Base-by-base conservation (phyloP, 2,329 filamentous ascomycete genomes). In the Fusarium xyrophilum region DNA sequence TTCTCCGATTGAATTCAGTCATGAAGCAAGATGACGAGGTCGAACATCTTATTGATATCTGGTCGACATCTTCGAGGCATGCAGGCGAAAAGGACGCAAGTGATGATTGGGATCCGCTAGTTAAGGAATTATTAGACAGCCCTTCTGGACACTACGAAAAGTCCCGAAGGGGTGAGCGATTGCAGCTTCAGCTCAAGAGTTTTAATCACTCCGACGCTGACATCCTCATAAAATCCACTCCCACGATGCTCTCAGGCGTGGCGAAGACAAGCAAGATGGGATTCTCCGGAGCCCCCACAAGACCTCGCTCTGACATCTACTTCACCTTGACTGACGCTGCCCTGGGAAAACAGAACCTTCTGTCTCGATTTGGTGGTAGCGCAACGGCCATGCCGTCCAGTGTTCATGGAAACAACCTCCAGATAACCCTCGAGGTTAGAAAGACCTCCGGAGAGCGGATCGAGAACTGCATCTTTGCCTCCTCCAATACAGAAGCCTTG, bases 241-340 rank as follows among this genome's bases (percentile, higher is more conserved):
- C 96, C 1, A 98, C 95, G 0, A 81, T 96, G 17, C 87, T 99
- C 17, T 91, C 96, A 52, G 90, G 91, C 53, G 87, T 98, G 63
- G 85, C 85, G 60, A 91, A 91, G 77, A 97, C 94, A 1, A 91
- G 85, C 73, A 96, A 96, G 77, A 94, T 98, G 78, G 96, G 94
- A 4, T 98, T 99, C 77, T 93, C 95, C 6, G 94, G 94, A 15
- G 94, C 94, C 3, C 95, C 96, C 0, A 93, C 91, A 1, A 94
- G 93, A 76, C 85, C 91, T 19, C 86, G 96, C 73, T 97, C 93
- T 14, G 96, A 99, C 77, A 98, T 99, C 52, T 99, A 99, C 76
- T 79, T 99, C 44, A 97, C 93, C 0, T 79, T 99, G 48, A 88
- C 89, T 60, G 89, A 93, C 67, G 92, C 93, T 0, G 84, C 89